Evolutionary conservation across 768 basidiomycete species (phyloP).

Genomic region (Harrya chromipes): DNA sequence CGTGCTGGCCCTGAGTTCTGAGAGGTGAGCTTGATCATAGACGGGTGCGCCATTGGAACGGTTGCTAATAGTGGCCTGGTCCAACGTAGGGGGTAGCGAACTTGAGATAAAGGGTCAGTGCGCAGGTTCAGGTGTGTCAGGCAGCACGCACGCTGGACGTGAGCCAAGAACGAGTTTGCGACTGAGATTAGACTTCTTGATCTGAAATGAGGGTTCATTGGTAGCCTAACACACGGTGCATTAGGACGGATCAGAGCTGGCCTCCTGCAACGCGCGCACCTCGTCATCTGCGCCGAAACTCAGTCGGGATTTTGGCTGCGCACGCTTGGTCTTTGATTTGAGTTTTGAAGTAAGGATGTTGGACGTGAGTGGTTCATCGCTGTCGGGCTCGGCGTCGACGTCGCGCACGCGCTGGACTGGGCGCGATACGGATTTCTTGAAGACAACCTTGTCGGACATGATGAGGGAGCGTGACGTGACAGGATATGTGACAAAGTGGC

Average conservation of each 20-base stretch:
- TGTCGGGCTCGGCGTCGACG: slow-evolving; percentile 33
- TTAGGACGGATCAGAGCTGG: slow-evolving; percentile 6
- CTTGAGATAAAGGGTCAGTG: slow-evolving; percentile 25
- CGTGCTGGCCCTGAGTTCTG: slow-evolving; percentile 77
- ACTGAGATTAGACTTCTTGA: slow-evolving; percentile 80
- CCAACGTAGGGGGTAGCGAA: slow-evolving; percentile 44
- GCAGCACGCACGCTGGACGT: slow-evolving; percentile 45
- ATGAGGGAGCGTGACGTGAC: slow-evolving; percentile 23
- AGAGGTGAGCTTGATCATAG: slow-evolving; percentile 72
- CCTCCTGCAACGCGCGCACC: slow-evolving; percentile 38
- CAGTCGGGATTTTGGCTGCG: slow-evolving; percentile 62
- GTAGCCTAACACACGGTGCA: slow-evolving; percentile 46
- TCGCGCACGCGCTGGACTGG: slow-evolving; percentile 41
- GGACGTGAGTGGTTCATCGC: slow-evolving; percentile 35
- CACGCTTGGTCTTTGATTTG: slow-evolving; percentile 68
- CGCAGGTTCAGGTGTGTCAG: neutral
- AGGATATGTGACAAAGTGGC: slow-evolving; percentile 13
- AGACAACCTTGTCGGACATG: slow-evolving; percentile 33
- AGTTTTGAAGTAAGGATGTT: slow-evolving; percentile 60
- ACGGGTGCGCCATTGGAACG: slow-evolving; percentile 48
- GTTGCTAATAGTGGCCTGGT: slow-evolving; percentile 52
- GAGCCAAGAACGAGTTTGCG: slow-evolving; percentile 56
- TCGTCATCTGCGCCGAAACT: slow-evolving; percentile 77
- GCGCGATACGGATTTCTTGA: slow-evolving; percentile 43
- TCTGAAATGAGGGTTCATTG: slow-evolving; percentile 64